A percentile compares a stretch with the other conserved stretches of the same genome.
phyloP scores from a whole-genome alignment of 2,329 filamentous ascomycete genomes.

The Dothistroma septosporum region DNA sequence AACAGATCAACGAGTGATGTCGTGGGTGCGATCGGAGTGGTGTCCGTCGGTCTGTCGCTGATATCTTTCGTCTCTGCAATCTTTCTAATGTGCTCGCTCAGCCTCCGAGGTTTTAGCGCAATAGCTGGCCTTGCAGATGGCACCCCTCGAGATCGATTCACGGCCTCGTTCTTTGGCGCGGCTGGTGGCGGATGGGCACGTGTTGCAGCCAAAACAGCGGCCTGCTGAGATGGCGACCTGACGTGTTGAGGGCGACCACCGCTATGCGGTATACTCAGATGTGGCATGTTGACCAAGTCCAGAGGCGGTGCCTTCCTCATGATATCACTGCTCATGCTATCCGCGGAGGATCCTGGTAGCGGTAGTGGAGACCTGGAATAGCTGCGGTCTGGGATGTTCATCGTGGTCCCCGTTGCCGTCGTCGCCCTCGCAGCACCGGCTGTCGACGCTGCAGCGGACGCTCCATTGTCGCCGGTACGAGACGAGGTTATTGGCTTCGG shows the following conservation, averaged over 20 bases:
- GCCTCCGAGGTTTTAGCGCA: constrained; percentile 30
- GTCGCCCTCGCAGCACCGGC: constrained; percentile 26
- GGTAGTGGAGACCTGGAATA: constrained; percentile 15
- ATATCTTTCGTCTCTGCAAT: constrained; percentile 2
- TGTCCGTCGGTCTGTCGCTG: constrained; percentile 22
- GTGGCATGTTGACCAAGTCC: constrained; percentile 8
- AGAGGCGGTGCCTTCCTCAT: constrained; percentile 5
- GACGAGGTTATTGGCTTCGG: constrained; percentile 24
- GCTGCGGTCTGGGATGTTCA: constrained; percentile 18
- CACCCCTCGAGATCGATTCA: constrained; percentile 3
- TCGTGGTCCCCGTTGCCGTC: background rate
- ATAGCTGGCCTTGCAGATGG: constrained; percentile 21
- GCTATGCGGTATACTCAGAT: constrained; percentile 8
- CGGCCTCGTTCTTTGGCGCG: background rate
- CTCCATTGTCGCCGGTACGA: constrained; percentile 13
- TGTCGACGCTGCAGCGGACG: constrained; percentile 38
- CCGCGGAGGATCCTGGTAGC: constrained; percentile 8
- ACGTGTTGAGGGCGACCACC: constrained; percentile 7
- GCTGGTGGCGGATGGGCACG: constrained; percentile 17
- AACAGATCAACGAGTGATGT: constrained; percentile 65
- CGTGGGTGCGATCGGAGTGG: constrained; percentile 47
- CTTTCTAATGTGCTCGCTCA: constrained; percentile 18
- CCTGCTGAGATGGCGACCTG: constrained; percentile 28
- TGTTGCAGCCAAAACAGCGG: constrained; percentile 29
- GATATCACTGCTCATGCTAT: constrained; percentile 6